A percentile compares a stretch with the other conserved stretches of the same genome.
phyloP scores from a whole-genome alignment of 306 rosid genomes.

The Vigna nakashimae region DNA sequence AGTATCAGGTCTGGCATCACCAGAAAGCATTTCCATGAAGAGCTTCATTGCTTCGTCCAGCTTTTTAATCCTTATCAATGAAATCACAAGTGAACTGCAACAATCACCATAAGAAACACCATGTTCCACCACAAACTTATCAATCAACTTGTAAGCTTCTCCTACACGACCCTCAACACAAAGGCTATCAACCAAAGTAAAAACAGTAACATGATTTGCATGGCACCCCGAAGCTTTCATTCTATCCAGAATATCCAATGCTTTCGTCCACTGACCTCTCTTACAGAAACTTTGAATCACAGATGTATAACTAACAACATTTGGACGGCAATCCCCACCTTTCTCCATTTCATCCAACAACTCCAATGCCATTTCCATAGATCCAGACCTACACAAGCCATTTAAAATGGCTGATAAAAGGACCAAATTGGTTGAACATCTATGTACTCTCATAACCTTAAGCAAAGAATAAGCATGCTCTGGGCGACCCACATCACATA shows the following conservation, averaged over 20 bases:
- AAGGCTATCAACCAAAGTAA: slow-evolving; percentile 60
- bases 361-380: too few relatives aligned
- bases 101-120: slow-evolving; percentile 67
- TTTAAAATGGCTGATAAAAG: too few relatives aligned
- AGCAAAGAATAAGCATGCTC: too few relatives aligned
- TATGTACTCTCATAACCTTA: too few relatives aligned
- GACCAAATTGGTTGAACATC: too few relatives aligned
- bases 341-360: too few relatives aligned
- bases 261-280: slow-evolving; percentile 37
- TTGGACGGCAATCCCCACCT: too few relatives aligned
- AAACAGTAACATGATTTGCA: slow-evolving; percentile 72
- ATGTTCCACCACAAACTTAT: slow-evolving; percentile 58
- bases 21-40: slow-evolving; percentile 67
- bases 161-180: slow-evolving; percentile 57
- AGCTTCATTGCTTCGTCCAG: slow-evolving; percentile 72
- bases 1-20: slow-evolving; percentile 63
- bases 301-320: too few relatives aligned
- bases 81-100: slow-evolving; percentile 71
- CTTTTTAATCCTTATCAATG: slow-evolving; percentile 56
- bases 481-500: slow-evolving; percentile 48
- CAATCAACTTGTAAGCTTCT: slow-evolving; percentile 68
- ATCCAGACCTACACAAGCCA: too few relatives aligned
- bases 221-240: slow-evolving; percentile 48
- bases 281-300: slow-evolving; percentile 9
- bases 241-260: too few relatives aligned